Base-by-base conservation (phyloP, 768 basidiomycete genomes). In the Dendrothele bispora region DNA sequence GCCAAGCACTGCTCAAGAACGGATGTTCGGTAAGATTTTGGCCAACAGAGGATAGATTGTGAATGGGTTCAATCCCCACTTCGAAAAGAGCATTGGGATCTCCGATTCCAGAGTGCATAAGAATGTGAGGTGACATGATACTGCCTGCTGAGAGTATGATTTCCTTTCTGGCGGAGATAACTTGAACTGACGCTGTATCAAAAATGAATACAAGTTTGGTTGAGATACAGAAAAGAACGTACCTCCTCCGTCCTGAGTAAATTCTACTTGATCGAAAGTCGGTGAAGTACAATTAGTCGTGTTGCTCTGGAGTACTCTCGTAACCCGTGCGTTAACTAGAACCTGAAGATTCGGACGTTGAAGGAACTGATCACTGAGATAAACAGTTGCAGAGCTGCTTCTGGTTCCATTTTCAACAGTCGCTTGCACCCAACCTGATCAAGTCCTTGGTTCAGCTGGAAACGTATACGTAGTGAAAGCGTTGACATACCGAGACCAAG, bases 21-120 rank as follows among this genome's bases (percentile, higher is more conserved):
- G 61, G 54, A 30, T 72, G 71, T 34, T 72, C 69, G 11, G 59
- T 47, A 3, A 70, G 51, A 44, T 69, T 68, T 46, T 64, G 53
- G 10, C 72, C 72, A 18, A 72, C 71, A 20, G 60, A 56, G 3
- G 70, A 71, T 12, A 66, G 52, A 50, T 70, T 25, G 21, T 66
- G 45, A 7, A 66, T 50, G 6, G 66, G 44, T 4, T 48, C 27
- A 24, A 72, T 58, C 1, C 61, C 61, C 15, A 63, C 29, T 7
- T 41, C 29, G 7, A 35, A 20, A 7, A 72, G 61, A 6, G 58
- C 46, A 7, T 39, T 22, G 15, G 38, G 28, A 22, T 57, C 46
- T 10, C 64, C 64, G 26, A 59, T 57, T 2, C 58, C 58, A 11
- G 58, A 59, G 12, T 57, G 58, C 22, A 53, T 45, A 14, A 59